A percentile compares a stretch with the other conserved stretches of the same genome.
Conservation (phyloP, 345 rosid genomes). For the Lepidium aucheri region DNA sequence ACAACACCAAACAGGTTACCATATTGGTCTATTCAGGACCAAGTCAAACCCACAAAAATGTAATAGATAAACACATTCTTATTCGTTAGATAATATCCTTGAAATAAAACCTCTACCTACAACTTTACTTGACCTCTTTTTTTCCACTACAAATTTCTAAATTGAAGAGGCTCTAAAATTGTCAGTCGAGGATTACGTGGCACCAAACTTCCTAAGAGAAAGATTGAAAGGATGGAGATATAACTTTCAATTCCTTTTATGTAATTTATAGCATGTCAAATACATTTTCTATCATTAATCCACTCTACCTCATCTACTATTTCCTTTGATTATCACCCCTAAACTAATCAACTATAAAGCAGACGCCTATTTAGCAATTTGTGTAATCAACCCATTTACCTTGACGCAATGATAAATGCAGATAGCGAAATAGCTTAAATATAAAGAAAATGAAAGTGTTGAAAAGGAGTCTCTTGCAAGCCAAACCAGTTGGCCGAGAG, state of each 20-base stretch:
- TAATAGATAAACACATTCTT: neutral
- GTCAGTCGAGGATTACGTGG: neutral
- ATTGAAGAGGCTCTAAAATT: neutral
- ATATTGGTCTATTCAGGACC: too few species aligned
- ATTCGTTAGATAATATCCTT: neutral
- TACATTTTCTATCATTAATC: neutral
- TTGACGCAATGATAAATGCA: constrained; percentile 4
- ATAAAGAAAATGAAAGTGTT: neutral
- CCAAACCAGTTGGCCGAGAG: constrained; percentile 16
- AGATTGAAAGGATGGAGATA: neutral
- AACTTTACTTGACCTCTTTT: neutral
- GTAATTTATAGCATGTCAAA: too few species aligned
- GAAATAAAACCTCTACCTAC: neutral
- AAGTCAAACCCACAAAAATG: neutral
- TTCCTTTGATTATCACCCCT: neutral
- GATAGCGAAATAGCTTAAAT: neutral
- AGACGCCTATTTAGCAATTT: neutral
- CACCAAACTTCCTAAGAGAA: neutral
- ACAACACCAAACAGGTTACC: too few species aligned
- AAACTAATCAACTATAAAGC: neutral
- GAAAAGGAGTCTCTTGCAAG: neutral
- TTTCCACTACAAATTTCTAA: neutral
- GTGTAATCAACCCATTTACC: neutral
- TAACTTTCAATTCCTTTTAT: neutral
- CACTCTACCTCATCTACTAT: neutral